Base-by-base conservation (phyloP, 2,329 filamentous ascomycete genomes). In the Allantophomopsis lycopodina region DNA sequence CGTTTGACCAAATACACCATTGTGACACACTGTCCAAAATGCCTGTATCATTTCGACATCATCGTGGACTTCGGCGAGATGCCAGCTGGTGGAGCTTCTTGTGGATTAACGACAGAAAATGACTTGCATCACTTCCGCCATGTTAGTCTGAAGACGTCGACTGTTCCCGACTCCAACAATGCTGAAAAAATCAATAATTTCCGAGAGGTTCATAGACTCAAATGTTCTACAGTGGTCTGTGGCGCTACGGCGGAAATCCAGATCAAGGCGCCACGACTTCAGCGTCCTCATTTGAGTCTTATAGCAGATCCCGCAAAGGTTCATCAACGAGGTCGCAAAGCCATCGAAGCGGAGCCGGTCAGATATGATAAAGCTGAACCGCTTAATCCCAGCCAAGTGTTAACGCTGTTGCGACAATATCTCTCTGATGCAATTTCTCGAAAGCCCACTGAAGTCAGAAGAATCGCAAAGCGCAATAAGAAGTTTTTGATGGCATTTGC, bases 401-500 rank as follows among this genome's bases (percentile, higher is more conserved):
- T 34, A 34, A 34, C 16, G 10, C 71, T 40, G 58, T 59, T 83
- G 32, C 64, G 68, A 41, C 63, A 63, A 36, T 83, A 83, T 51
- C 58, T 83, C 38, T 60, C 52, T 8, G 78, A 83, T 56, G 64
- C 73, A 7, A 46, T 36, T 13, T 55, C 76, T 41, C 62, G 65
- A 35, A 60, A 67, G 15, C 55, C 57, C 6, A 62, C 66, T 36
- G 64, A 63, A 28, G 69, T 65, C 48, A 66, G 67, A 46, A 56
- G 62, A 35, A 76, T 83, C 47, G 68, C 69, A 5, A 60, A 68
- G 7, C 56, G 67, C 13, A 83, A 83, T 50, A 76, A 78, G 52
- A 70, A 71, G 41, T 83, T 80, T 47, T 62, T 73, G 48, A 64
- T 73, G 44, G 69, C 69, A 2, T 79, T 82, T 53, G 77, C 74